Evolutionary conservation across 2,329 filamentous ascomycete genomes (phyloP), one percentile per base, ranked within the genome.

Genomic region (Mycosphaerella arachidis): DNA sequence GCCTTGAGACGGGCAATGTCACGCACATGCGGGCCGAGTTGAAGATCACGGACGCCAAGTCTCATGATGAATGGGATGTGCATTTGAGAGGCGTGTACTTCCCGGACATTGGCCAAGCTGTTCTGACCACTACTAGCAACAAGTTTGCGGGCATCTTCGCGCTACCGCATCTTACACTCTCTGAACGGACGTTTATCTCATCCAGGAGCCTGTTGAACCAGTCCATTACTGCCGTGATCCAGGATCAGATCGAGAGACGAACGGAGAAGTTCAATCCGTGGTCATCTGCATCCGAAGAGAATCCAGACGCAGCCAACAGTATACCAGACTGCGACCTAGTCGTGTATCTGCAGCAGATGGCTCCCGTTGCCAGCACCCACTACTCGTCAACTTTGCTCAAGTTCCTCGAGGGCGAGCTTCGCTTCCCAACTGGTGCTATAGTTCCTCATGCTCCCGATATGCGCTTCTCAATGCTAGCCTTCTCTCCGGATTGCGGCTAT

Each of bases 141-240:
- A 97, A 96, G 78, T 83, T 94, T 70, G 86, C 88, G n/a, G 92
- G 94, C 48, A 87, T 97, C 58, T 96, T 96, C 73, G 89, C 87
- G 2, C 78, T 97, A 51, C 92, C 94, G 29, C 92, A 97, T 74
- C 82, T 99, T 55, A 81, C 89, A 0, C 82, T 90, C 16, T 83
- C 81, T 6, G 70, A 77, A 24, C 76, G 79, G 58, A 77, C 79
- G 1, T 87, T 84, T 67, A 74, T 72, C 6, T 64, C 70, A 1
- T 69, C 77, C 3, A 74, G 75, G 53, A 78, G 78, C 54, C 77
- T 96, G 16, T 79, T 97, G 37, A 90, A 93, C 68, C 80, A 83
- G 64, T 92, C 90, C 0, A 78, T 97, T 13, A 82, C 85, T 20
- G 80, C 84, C 55, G 82, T 85, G 0, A 84, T 96, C 2, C 74